These are phyloP conservation scores for Clavariopsis aquatica DNA, from an alignment of 495 filamentous ascomycete genomes.

Conservation along the genomic window DNA sequence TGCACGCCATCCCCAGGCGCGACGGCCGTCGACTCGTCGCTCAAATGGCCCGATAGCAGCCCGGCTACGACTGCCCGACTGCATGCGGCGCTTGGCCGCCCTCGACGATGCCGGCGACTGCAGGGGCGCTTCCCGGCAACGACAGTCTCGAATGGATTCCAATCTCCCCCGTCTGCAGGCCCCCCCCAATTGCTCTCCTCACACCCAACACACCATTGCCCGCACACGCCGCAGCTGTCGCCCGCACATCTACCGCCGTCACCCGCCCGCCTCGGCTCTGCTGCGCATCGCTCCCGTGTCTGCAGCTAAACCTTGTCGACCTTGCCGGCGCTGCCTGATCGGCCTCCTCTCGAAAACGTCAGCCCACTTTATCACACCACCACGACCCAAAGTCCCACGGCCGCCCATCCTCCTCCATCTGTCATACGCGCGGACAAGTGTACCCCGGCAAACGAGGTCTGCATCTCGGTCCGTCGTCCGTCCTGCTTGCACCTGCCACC, in stretches of 20 bases:
- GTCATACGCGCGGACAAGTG: constrained; percentile 1
- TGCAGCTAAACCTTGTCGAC: constrained; percentile 6
- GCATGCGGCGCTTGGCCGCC: not conserved
- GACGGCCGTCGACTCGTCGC: not conserved
- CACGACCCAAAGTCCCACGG: not conserved
- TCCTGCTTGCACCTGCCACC: not conserved
- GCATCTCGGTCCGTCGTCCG: constrained; percentile 1
- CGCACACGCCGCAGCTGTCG: not conserved
- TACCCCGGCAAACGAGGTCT: not conserved
- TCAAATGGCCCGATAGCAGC: not conserved
- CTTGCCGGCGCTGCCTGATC: not conserved
- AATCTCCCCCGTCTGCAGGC: constrained; percentile 3
- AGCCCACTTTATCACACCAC: constrained; percentile 28
- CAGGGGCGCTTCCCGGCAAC: not conserved
- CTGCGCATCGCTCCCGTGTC: not conserved
- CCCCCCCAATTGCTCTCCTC: not conserved
- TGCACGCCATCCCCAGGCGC: not conserved
- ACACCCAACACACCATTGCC: not conserved
- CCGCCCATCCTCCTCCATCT: not conserved
- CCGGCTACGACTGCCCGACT: not conserved
- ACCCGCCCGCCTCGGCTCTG: not conserved
- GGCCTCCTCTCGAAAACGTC: not conserved
- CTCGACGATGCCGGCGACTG: not conserved
- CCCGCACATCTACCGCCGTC: not conserved
- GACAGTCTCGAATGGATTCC: constrained; percentile 14